phyloP scores from a whole-genome alignment of 805 yeast species.

The Candida dajiaensis region DNA sequence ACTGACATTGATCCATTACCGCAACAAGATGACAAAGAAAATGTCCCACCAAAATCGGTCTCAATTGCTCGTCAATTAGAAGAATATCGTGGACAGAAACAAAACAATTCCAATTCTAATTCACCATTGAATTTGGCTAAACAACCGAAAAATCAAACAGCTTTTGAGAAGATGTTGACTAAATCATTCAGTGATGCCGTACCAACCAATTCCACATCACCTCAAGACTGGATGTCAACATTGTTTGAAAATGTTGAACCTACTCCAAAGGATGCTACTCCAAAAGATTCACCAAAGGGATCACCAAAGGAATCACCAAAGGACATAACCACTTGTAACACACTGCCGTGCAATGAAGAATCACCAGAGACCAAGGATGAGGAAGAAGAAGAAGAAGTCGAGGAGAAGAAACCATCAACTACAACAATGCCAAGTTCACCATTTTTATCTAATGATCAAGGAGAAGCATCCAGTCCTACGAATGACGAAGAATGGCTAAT shows the following conservation, averaged over 20 bases:
- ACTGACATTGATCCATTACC: constrained; percentile 27
- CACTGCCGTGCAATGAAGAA: constrained; percentile 25
- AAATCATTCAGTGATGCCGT: constrained; percentile 31
- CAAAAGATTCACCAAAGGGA: constrained; percentile 24
- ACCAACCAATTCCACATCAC: constrained; percentile 16
- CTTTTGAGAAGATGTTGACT: constrained; percentile 32
- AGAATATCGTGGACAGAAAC: constrained; percentile 13
- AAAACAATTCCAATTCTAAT: background rate
- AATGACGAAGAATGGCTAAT: background rate
- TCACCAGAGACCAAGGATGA: constrained; percentile 15
- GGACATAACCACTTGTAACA: constrained; percentile 25
- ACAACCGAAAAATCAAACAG: constrained; percentile 24
- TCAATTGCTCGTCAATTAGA: constrained; percentile 20
- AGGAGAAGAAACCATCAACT: constrained; percentile 5
- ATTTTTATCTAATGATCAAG: constrained; percentile 2
- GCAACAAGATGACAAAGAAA: constrained; percentile 30
- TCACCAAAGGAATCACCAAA: constrained; percentile 25
- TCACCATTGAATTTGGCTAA: background rate
- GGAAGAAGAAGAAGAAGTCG: background rate
- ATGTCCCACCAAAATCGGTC: constrained; percentile 30
- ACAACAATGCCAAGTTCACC: constrained; percentile 20
- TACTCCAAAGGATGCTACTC: constrained; percentile 22
- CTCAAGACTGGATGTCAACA: constrained; percentile 24
- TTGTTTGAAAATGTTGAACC: constrained; percentile 19
- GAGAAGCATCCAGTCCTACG: background rate